phyloP scores from a whole-genome alignment of 2,329 filamentous ascomycete species.

The Clarireedia paspali region DNA sequence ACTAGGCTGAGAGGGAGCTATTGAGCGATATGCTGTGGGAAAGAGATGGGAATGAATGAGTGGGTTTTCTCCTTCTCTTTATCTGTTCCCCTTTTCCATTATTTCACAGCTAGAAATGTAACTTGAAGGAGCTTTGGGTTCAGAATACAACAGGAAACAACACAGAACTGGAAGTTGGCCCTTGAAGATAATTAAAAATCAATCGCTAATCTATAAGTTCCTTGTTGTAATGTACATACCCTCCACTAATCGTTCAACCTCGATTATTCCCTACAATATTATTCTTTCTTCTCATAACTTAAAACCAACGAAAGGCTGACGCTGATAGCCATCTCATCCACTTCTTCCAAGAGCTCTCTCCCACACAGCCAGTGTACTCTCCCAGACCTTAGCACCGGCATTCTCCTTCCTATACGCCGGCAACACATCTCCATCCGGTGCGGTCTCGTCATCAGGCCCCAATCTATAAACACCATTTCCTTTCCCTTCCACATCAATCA shows the following conservation, averaged over 20 bases:
- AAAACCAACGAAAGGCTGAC: neutral
- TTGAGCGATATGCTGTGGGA: too few relatives aligned
- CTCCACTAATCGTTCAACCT: neutral
- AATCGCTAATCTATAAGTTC: too few relatives aligned
- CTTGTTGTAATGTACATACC: too few relatives aligned
- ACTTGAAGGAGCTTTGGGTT: too few relatives aligned
- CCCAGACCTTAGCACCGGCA: conserved; percentile 31
- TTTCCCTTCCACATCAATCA: conserved; percentile 27
- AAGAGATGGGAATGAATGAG: too few relatives aligned
- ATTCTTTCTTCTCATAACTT: neutral
- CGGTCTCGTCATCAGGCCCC: conserved; percentile 28
- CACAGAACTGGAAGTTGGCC: too few relatives aligned
- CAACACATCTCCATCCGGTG: conserved; percentile 24
- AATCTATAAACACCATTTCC: conserved; percentile 36
- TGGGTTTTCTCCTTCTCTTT: too few relatives aligned
- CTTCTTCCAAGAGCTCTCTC: conserved; percentile 22
- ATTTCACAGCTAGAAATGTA: too few relatives aligned
- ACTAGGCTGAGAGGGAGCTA: too few relatives aligned
- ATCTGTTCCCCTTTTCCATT: too few relatives aligned
- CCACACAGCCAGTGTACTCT: conserved; percentile 32
- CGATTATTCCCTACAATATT: neutral
- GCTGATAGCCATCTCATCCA: neutral
- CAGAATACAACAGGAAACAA: too few relatives aligned
- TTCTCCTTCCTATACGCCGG: conserved; percentile 24
- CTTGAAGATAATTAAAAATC: too few relatives aligned